These are phyloP conservation scores for Tetragonia tetragonoides DNA, from an alignment of 148 eudicot species.

Conservation along the genomic window DNA sequence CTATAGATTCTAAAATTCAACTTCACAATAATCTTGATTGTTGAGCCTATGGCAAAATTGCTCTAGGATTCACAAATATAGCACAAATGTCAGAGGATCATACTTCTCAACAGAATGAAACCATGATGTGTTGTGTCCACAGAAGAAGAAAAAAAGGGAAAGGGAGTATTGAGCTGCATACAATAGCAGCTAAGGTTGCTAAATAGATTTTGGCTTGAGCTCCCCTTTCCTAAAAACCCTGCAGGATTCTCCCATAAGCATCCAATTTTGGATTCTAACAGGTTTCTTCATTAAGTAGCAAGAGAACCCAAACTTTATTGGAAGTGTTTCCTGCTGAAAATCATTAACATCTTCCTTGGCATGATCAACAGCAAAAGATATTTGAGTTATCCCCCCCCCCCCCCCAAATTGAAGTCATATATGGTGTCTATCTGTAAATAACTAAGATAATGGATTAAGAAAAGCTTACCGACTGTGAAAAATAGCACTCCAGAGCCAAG, in stretches of 20 bases:
- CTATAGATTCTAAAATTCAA: neutral
- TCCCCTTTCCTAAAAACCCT: no score
- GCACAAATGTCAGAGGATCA: neutral
- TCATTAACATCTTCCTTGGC: neutral
- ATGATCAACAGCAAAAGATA: neutral
- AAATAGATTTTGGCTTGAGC: no score
- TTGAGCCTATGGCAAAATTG: neutral
- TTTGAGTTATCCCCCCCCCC: neutral
- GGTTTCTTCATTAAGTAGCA: no score
- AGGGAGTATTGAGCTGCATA: neutral
- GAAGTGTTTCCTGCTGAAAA: no score
- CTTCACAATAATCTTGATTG: neutral
- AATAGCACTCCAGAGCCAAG: conserved; percentile 93
- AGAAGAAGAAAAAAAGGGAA: neutral
- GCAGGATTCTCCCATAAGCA: no score
- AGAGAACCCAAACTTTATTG: no score
- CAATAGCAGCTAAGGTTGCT: neutral
- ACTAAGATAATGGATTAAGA: neutral
- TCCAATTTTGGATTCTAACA: no score
- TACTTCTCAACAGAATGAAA: neutral
- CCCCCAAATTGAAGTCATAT: neutral
- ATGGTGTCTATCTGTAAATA: neutral
- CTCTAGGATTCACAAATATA: neutral
- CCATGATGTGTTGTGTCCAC: neutral
- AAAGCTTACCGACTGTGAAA: conserved; percentile 75